Evolutionary conservation across 306 rosid genomes (phyloP).

Genomic region (Quercus rubra): DNA sequence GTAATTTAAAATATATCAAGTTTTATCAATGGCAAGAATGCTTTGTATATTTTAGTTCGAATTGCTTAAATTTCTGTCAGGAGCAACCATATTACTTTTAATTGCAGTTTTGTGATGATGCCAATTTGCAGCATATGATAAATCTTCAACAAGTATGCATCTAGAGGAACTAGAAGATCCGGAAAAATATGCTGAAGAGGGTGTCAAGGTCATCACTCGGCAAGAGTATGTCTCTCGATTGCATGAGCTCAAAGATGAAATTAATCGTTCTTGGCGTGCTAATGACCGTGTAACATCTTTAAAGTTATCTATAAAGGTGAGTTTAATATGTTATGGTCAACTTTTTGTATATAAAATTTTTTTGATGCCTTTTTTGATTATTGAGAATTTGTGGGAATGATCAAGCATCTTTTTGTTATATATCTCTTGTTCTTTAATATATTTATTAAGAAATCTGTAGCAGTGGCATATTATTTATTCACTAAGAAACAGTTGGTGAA

Average conservation of each 20-base stretch:
- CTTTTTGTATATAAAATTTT: conserved; percentile 15
- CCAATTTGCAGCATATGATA: conserved; percentile 59
- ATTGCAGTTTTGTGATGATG: conserved; percentile 14
- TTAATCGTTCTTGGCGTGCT: conserved; percentile 70
- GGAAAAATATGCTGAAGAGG: conserved; percentile 59
- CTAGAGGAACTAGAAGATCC: conserved; percentile 82
- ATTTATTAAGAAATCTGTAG: background rate
- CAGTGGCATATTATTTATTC: background rate
- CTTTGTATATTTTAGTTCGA: background rate
- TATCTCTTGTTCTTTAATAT: background rate
- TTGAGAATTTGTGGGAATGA: conserved; percentile 2
- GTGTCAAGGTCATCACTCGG: conserved; percentile 66
- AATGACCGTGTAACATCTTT: conserved; percentile 77
- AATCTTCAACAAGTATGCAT: conserved; percentile 66
- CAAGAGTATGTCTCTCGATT: conserved; percentile 77
- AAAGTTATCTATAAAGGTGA: conserved; percentile 78
- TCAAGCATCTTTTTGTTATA: background rate
- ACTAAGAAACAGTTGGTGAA: background rate
- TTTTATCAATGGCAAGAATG: background rate
- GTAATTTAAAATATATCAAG: no score
- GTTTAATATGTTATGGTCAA: conserved; percentile 7
- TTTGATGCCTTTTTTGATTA: conserved; percentile 6
- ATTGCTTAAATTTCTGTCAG: background rate
- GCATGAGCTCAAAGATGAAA: conserved; percentile 89
- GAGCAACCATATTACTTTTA: conserved; percentile 11